Conservation (phyloP, 148 eudicot genomes). For the Limonium bicolor region DNA sequence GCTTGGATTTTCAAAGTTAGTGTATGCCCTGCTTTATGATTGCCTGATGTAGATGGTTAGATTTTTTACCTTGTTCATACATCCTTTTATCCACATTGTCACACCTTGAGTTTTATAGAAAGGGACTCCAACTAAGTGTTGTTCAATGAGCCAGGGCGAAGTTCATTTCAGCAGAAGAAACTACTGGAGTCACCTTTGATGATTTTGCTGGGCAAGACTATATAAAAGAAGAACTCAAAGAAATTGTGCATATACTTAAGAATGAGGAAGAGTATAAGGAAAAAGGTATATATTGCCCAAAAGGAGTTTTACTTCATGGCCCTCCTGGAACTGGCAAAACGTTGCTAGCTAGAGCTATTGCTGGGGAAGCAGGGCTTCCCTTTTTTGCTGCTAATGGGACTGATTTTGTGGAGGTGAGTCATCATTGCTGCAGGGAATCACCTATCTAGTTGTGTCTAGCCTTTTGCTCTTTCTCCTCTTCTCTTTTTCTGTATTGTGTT, state of each 20-base stretch:
- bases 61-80: background rate
- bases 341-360: constrained; percentile 86
- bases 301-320: constrained; percentile 87
- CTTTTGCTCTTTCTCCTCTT: no score
- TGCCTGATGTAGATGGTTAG: background rate
- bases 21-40: constrained; percentile 3
- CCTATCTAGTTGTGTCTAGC: no score
- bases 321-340: constrained; percentile 99
- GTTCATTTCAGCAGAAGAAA: constrained; percentile 90
- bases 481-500: no score
- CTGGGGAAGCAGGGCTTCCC: constrained; percentile 97
- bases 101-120: no score
- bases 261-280: constrained; percentile 74
- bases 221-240: constrained; percentile 82
- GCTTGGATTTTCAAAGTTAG: background rate
- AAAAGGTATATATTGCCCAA: constrained; percentile 91
- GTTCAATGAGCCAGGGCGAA: constrained; percentile 52
- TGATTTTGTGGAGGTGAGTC: constrained; percentile 79
- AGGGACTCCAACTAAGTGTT: no score
- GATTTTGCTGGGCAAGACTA: constrained; percentile 98
- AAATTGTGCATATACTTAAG: constrained; percentile 71
- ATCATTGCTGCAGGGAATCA: background rate
- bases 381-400: constrained; percentile 90
- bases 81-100: constrained; percentile 1
- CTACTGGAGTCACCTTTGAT: constrained; percentile 85